A percentile compares a stretch with the other conserved stretches of the same genome.
These are phyloP conservation scores for Claviceps fusiformis DNA, from an alignment of 2,329 filamentous ascomycete species.

Conservation along the genomic window DNA sequence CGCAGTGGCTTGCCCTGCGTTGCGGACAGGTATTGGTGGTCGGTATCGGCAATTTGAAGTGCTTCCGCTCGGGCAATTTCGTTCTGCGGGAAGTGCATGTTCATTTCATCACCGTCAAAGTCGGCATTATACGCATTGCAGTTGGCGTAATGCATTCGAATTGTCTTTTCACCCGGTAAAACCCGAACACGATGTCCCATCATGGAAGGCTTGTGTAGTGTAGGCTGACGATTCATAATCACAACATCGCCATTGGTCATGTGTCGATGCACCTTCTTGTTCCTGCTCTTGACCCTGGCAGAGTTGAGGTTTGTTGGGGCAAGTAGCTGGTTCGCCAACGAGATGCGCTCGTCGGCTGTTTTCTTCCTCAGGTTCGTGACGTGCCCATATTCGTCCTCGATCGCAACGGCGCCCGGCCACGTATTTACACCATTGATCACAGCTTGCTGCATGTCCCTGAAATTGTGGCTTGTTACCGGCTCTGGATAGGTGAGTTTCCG, in stretches of 20 bases:
- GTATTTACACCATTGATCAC: slow-evolving; percentile 89
- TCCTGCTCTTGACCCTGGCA: slow-evolving; percentile 75
- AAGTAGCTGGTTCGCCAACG: slow-evolving; percentile 83
- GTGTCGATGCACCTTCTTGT: slow-evolving; percentile 96
- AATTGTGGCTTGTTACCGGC: slow-evolving; percentile 94
- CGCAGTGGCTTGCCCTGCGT: slow-evolving; percentile 87
- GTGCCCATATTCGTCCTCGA: slow-evolving; percentile 91
- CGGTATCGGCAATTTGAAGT: slow-evolving; percentile 84
- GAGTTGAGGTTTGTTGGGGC: slow-evolving; percentile 61
- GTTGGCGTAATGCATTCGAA: slow-evolving; percentile 99
- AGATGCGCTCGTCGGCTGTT: slow-evolving; percentile 73
- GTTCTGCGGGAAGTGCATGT: slow-evolving; percentile 98
- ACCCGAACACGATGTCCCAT: slow-evolving; percentile 95
- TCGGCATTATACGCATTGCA: slow-evolving; percentile 99
- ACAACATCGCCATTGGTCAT: slow-evolving; percentile 94
- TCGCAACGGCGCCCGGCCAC: slow-evolving; percentile 87
- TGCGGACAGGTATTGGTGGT: slow-evolving; percentile 90
- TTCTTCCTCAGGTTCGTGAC: slow-evolving; percentile 80
- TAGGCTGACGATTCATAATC: slow-evolving; percentile 96
- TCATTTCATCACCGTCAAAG: slow-evolving; percentile 99
- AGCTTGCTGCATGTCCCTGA: slow-evolving; percentile 86
- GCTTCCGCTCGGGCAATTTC: slow-evolving; percentile 89
- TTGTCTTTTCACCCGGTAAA: slow-evolving; percentile 85
- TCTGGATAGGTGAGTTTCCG: slow-evolving; percentile 94
- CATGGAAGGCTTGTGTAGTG: slow-evolving; percentile 95